Conservation (phyloP, 2,329 filamentous ascomycete species). For the Colletotrichum coccodes region DNA sequence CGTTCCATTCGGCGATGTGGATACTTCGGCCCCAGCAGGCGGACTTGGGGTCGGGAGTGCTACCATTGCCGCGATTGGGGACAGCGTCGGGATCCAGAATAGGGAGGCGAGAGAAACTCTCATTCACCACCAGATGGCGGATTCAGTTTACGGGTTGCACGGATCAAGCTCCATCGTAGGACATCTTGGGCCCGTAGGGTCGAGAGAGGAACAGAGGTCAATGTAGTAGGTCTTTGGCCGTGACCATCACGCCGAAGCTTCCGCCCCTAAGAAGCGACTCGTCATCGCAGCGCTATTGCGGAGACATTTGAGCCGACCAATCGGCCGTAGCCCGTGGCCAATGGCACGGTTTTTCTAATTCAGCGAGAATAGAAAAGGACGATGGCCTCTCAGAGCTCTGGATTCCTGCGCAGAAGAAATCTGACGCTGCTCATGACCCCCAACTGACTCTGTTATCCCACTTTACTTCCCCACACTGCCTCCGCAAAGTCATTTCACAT, state of each 20-base stretch:
- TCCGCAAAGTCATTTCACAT: constrained; percentile 24
- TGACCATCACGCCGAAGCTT: not conserved
- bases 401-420: not conserved
- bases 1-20: too few species aligned
- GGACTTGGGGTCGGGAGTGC: too few species aligned
- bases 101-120: not conserved
- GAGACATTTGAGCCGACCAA: not conserved
- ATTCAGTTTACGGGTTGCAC: too few species aligned
- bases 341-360: not conserved
- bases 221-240: not conserved
- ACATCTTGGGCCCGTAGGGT: not conserved
- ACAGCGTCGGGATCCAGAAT: not conserved
- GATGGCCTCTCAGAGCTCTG: not conserved
- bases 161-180: not conserved
- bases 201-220: not conserved
- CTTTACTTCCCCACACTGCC: constrained; percentile 17
- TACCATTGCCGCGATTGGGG: not conserved
- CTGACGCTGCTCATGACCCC: not conserved
- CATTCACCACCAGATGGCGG: not conserved
- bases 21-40: too few species aligned
- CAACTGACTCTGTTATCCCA: constrained; percentile 6
- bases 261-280: too few species aligned
- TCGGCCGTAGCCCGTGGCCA: not conserved
- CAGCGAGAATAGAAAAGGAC: not conserved
- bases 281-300: not conserved